These are phyloP conservation scores for Mucor lusitanicus DNA, from an alignment of 371 early-diverging fungal species.

Conservation along the genomic window DNA sequence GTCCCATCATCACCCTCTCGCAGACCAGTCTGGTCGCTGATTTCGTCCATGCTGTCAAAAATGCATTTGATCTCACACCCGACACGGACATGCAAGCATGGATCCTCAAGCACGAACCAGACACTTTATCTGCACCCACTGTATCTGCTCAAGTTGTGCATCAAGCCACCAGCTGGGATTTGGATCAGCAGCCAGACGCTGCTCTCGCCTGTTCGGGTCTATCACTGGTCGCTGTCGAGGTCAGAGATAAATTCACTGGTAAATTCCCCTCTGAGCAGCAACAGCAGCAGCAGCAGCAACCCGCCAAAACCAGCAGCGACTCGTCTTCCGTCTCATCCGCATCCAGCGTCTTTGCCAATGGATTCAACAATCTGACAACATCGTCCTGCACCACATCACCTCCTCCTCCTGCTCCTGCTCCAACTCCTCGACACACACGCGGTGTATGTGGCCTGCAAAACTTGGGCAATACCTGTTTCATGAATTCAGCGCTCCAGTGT, in stretches of 20 bases:
- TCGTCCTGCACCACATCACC: conserved; percentile 12
- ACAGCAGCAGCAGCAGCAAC: too few relatives aligned
- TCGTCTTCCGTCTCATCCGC: conserved; percentile 24
- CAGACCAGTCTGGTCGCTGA: background rate
- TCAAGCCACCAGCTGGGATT: background rate
- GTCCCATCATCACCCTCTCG: conserved; percentile 18
- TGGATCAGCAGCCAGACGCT: conserved; percentile 1
- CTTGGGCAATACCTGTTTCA: conserved; percentile 90
- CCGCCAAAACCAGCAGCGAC: background rate
- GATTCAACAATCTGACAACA: conserved; percentile 24
- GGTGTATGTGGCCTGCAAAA: conserved; percentile 75
- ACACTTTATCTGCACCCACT: background rate
- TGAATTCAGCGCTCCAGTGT: conserved; percentile 86
- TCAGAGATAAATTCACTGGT: background rate
- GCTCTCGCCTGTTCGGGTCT: background rate
- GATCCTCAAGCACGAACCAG: conserved; percentile 11
- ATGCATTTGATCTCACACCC: conserved; percentile 11
- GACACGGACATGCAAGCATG: conserved; percentile 22
- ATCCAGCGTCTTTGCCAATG: conserved; percentile 26
- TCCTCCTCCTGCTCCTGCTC: too few relatives aligned
- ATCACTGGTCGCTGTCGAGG: conserved; percentile 12
- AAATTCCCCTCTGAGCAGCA: conserved; percentile 16
- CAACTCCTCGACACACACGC: background rate
- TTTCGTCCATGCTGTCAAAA: conserved; percentile 7
- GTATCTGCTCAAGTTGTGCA: background rate